Evolutionary conservation across 257 asterid species (phyloP), one percentile per base, ranked within the genome.

Genomic region (Solanum gracilifrons): DNA sequence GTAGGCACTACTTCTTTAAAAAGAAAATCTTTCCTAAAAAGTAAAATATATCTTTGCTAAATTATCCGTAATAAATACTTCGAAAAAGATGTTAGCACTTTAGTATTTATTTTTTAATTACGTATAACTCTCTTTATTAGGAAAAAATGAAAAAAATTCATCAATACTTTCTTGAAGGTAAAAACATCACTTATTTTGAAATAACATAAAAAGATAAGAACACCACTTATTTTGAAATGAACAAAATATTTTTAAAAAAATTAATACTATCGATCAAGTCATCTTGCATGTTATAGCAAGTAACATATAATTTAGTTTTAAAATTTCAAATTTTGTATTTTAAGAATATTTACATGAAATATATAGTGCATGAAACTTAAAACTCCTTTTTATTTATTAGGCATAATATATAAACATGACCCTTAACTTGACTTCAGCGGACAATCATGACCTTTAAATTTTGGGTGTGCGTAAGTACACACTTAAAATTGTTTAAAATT

Each of bases 401-500:
- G 3, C 23, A 51, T 16, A 51, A 16, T 6, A 51, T 1, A 51
- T 51, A 51, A 51, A 16, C 0, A 51, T 16, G 0, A 51, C 1
- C 0, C 0, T 51, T 51, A 51, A 51, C 0, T 51, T 51, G 1
- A 0, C 3, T 51, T 16, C 1, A 6, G 0, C 3, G 1, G 60
- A 48, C 0, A 16, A 48, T 48, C 9, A 16, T 48, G 7, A 16
- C 60, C 21, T 16, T 51, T 51, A 51, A 16, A 51, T 51, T 51
- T 2, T 48, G 21, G 21, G 1, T 48, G 8, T 48, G 58, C 7
- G 0, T 46, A 5, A 46, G 20, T 13, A 5, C 58, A 15, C 0
- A 48, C 21, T 48, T 48, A 48, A 15, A 48, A 2, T 48, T 48
- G 16, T 16, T 5, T 48, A 5, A 48, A 48, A 48, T 48, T 48